These are phyloP conservation scores for Phytophthora parvispora DNA, from an alignment of 352 stramenopile genomes.

Conservation along the genomic window DNA sequence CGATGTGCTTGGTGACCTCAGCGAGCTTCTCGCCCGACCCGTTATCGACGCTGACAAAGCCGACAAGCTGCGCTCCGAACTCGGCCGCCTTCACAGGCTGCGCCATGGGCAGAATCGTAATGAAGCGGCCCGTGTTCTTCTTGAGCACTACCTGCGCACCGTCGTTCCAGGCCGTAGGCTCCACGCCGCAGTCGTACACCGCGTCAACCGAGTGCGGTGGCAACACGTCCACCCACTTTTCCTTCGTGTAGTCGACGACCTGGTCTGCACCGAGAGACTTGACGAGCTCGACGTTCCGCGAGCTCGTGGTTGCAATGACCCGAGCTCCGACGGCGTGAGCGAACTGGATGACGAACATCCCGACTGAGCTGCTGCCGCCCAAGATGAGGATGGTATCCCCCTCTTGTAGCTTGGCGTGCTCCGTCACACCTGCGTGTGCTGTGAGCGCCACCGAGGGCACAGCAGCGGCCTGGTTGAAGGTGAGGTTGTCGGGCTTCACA, in stretches of 20 bases:
- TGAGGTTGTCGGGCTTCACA: conserved; percentile 43
- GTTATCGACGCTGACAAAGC: background rate
- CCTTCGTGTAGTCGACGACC: conserved; percentile 42
- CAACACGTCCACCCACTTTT: conserved; percentile 42
- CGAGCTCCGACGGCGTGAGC: conserved; percentile 29
- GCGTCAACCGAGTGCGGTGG: conserved; percentile 37
- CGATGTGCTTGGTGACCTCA: conserved; percentile 33
- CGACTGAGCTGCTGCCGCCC: conserved; percentile 35
- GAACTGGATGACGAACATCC: conserved; percentile 46
- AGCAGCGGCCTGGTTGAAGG: conserved; percentile 46
- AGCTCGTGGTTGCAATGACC: conserved; percentile 40
- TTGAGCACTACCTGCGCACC: conserved; percentile 32
- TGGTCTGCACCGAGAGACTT: conserved; percentile 35
- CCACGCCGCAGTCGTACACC: conserved; percentile 41
- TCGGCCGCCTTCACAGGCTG: conserved; percentile 43
- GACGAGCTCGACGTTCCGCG: conserved; percentile 33
- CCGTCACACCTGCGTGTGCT: conserved; percentile 29
- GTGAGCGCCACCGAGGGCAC: conserved; percentile 34
- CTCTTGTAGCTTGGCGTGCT: conserved; percentile 32
- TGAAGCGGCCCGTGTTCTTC: conserved; percentile 30
- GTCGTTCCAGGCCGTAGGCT: conserved; percentile 28
- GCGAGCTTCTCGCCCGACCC: background rate
- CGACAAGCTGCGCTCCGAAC: conserved; percentile 42
- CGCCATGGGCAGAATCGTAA: conserved; percentile 30
- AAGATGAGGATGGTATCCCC: conserved; percentile 48